A percentile compares a stretch with the other conserved stretches of the same genome.
phyloP scores from a whole-genome alignment of 2,329 filamentous ascomycete species.

The Curvularia hawaiiensis region DNA sequence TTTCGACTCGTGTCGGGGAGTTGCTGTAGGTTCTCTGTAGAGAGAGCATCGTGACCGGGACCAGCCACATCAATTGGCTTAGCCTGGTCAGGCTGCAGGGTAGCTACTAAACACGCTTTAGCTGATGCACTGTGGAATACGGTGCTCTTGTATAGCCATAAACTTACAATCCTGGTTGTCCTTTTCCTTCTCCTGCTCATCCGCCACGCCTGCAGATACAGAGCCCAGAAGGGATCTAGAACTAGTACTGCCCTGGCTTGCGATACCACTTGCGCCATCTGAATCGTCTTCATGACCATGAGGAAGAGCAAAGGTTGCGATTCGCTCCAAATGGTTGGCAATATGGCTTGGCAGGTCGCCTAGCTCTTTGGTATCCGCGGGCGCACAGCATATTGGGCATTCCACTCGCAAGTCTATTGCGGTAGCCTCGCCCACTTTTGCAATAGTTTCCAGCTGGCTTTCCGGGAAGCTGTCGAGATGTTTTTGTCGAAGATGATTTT shows the following conservation, averaged over 20 bases:
- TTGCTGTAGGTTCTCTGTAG: constrained; percentile 29
- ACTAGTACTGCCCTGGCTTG: constrained; percentile 33
- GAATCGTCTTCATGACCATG: constrained; percentile 34
- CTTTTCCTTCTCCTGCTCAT: constrained; percentile 6
- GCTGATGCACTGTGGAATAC: background rate
- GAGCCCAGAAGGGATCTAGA: constrained; percentile 29
- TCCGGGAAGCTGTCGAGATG: constrained; percentile 40
- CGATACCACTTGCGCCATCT: constrained; percentile 39
- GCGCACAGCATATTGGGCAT: constrained; percentile 42
- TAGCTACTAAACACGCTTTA: background rate
- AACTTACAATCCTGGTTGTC: background rate
- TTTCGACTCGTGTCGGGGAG: constrained; percentile 33
- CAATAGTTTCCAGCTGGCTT: constrained; percentile 34
- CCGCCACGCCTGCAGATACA: constrained; percentile 18
- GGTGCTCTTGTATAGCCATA: no score
- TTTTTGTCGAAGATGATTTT: constrained; percentile 37
- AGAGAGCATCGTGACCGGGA: constrained; percentile 17
- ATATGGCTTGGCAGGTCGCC: constrained; percentile 42
- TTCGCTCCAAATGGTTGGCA: constrained; percentile 45
- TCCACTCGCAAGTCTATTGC: constrained; percentile 36
- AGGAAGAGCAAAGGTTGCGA: constrained; percentile 44
- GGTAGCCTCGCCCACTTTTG: constrained; percentile 42
- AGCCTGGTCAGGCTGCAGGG: background rate
- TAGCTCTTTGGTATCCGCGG: constrained; percentile 29
- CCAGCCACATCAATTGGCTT: background rate